Base-by-base conservation (phyloP, 768 basidiomycete species). In the Tubosaeta sp. region DNA sequence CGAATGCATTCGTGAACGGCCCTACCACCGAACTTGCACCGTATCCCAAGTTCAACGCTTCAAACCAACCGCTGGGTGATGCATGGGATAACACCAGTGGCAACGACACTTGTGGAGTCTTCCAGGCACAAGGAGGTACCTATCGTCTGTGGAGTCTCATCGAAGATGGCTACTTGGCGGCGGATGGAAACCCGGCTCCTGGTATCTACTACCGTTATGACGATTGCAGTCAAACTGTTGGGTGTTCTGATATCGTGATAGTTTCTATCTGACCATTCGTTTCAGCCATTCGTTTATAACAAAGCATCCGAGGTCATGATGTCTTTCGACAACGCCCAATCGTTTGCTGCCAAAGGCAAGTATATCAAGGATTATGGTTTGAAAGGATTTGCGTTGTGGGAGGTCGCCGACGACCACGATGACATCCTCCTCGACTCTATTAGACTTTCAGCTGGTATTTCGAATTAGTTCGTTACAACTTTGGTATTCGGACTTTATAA, bases 301-400 rank as follows among this genome's bases (percentile, higher is more conserved):
- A 38, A 71, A 40, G 71, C 70, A 0, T 73, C 78, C 4, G 64
- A 81, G 52, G 70, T 83, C 35, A 78, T 83, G 73, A 68, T 90
- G 35, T 79, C 87, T 0, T 90, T 76, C 61, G 86, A 90, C 50
- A 71, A 87, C 52, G 67, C 77, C 2, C 58, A 64, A 27, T 84
- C 87, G 1, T 87, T 83, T 56, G 66, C 59, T 34, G 75, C 72
- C 46, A 87, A 87, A 69, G 87, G 86, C 7, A 57, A 62, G 3
- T 88, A 76, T 62, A 83, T 88, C 59, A 73, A 74, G 44, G 52
- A 64, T 13, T 65, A 66, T 11, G 78, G 77, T 6, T 67, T 90
- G n/a, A 71, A 69, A 51, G 87, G 87, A 4, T 88, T 88, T 64
- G 70, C 81, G 1, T 78, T 84, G 67, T 88, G 86, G 86, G 83